A percentile compares a stretch with the other conserved stretches of the same genome.
Conservation (phyloP, 2,329 filamentous ascomycete genomes). For the Rutstroemia sp. region DNA sequence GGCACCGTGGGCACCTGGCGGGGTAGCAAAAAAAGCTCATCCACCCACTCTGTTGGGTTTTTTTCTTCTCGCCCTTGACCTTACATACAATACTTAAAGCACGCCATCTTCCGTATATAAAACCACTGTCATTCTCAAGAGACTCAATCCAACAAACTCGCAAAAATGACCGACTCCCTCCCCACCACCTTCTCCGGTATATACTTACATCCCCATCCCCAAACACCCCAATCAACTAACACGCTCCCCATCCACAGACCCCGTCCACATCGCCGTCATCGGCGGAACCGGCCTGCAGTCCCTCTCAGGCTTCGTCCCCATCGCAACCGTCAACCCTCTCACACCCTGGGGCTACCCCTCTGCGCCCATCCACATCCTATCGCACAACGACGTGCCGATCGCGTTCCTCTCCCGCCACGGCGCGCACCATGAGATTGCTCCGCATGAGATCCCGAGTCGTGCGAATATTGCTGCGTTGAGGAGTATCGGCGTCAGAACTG, state of each 20-base stretch:
- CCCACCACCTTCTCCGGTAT: slow-evolving; percentile 7
- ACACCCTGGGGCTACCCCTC: slow-evolving; percentile 87
- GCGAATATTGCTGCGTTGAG: slow-evolving; percentile 98
- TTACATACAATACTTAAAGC: background rate
- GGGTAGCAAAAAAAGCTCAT: background rate
- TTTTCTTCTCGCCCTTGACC: background rate
- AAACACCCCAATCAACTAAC: background rate
- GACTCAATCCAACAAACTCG: background rate
- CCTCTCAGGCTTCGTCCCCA: slow-evolving; percentile 78
- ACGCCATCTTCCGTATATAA: background rate
- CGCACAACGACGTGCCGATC: slow-evolving; percentile 73
- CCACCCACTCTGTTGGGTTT: background rate
- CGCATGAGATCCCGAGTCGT: slow-evolving; percentile 88
- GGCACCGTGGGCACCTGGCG: background rate
- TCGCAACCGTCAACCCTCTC: slow-evolving; percentile 65
- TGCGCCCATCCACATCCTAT: slow-evolving; percentile 74
- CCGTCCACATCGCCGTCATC: slow-evolving; percentile 80
- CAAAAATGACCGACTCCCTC: slow-evolving; percentile 5
- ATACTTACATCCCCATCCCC: background rate
- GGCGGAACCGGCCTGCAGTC: slow-evolving; percentile 88
- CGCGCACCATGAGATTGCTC: slow-evolving; percentile 77
- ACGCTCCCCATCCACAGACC: slow-evolving; percentile 37
- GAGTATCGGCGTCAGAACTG: slow-evolving; percentile 76
- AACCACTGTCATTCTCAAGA: background rate
- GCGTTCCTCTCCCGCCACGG: slow-evolving; percentile 95